phyloP scores from a whole-genome alignment of 495 filamentous ascomycete species.

The Filosporella fistucella region DNA sequence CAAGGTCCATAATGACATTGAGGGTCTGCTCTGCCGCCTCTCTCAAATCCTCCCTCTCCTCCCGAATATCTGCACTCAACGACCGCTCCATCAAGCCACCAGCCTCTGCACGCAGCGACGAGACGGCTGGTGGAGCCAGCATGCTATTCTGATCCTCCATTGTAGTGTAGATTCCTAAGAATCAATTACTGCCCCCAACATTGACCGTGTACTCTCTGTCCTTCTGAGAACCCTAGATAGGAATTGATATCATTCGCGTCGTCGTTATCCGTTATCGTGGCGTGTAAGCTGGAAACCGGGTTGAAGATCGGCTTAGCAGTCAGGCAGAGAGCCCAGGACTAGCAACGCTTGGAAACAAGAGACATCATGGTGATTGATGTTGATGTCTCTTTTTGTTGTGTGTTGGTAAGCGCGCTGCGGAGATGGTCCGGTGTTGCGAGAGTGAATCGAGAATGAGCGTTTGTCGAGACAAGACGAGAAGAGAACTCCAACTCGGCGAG shows the following conservation, averaged over 20 bases:
- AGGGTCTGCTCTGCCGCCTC: slow-evolving; percentile 93
- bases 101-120: slow-evolving; percentile 40
- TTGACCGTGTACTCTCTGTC: slow-evolving; percentile 13
- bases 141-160: slow-evolving; percentile 18
- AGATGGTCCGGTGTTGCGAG: background rate
- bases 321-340: slow-evolving; percentile 17
- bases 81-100: slow-evolving; percentile 46
- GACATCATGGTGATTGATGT: slow-evolving; percentile 26
- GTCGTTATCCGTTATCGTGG: slow-evolving; percentile 15
- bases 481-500: too few species aligned
- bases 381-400: slow-evolving; percentile 21
- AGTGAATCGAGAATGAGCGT: background rate
- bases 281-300: slow-evolving; percentile 5
- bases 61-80: slow-evolving; percentile 49
- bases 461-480: background rate
- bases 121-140: slow-evolving; percentile 24
- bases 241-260: slow-evolving; percentile 10
- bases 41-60: slow-evolving; percentile 86
- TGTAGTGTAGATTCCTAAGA: slow-evolving; percentile 17
- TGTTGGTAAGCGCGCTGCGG: background rate
- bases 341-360: slow-evolving; percentile 14
- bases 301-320: slow-evolving; percentile 2
- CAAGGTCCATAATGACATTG: slow-evolving; percentile 92
- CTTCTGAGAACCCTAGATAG: background rate
- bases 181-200: slow-evolving; percentile 19